These are phyloP conservation scores for Tetrapisispora fleetii DNA, from an alignment of 805 yeast species.

Conservation along the genomic window DNA sequence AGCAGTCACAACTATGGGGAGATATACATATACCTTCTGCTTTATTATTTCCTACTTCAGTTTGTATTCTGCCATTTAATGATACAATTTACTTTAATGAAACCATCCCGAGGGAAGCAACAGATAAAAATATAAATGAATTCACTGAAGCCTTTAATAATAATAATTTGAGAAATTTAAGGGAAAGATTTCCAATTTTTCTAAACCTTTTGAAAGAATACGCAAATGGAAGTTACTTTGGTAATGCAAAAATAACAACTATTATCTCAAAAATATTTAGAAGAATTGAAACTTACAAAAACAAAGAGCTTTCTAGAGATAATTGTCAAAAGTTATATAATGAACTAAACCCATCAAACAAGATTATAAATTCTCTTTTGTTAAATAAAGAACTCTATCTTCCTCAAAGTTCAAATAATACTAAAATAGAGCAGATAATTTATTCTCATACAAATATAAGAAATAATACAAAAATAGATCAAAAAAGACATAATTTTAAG, in stretches of 20 bases:
- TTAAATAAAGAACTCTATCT: conserved; percentile 29
- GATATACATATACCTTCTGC: conserved; percentile 25
- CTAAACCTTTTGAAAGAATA: conserved; percentile 43
- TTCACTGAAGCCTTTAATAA: conserved; percentile 21
- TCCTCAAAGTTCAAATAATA: conserved; percentile 38
- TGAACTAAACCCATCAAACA: conserved; percentile 21
- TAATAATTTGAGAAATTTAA: conserved; percentile 3
- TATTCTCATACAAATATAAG: conserved; percentile 11
- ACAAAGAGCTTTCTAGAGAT: conserved; percentile 41
- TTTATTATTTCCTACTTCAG: conserved; percentile 33
- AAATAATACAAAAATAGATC: background rate
- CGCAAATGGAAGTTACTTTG: conserved; percentile 41
- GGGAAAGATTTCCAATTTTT: conserved; percentile 27
- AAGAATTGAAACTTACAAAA: conserved; percentile 13
- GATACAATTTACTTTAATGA: conserved; percentile 28
- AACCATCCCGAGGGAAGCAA: background rate
- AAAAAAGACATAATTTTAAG: conserved; percentile 33
- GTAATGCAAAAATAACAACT: conserved; percentile 40
- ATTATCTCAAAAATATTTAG: conserved; percentile 35
- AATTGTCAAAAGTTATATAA: conserved; percentile 43
- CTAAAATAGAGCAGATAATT: conserved; percentile 35
- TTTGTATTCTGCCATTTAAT: conserved; percentile 36
- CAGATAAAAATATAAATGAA: conserved; percentile 11
- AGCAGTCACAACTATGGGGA: conserved; percentile 37
- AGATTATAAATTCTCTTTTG: background rate